Percentiles rank a stretch among this genome's conserved stretches.
These are phyloP conservation scores for Bacterosira constricta DNA, from an alignment of 108 stramenopile genomes.

Conservation along the genomic window DNA sequence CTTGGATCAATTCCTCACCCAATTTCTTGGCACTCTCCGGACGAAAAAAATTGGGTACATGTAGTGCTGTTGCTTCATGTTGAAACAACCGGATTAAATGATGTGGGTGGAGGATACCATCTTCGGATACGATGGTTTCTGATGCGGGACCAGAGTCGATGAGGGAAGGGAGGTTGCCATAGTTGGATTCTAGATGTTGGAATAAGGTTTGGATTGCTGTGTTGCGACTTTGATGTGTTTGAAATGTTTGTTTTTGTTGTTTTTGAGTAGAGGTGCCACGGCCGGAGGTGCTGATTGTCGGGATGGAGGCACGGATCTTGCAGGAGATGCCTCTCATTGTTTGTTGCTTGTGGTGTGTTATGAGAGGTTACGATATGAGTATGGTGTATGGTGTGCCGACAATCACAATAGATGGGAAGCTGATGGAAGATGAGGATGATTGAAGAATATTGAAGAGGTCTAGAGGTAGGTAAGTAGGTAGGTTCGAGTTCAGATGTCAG, in stretches of 20 bases:
- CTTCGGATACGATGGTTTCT: conserved; percentile 38
- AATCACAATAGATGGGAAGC: too few relatives aligned
- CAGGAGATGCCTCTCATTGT: too few relatives aligned
- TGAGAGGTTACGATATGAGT: too few relatives aligned
- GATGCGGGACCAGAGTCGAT: conserved; percentile 32
- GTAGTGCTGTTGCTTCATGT: conserved; percentile 72
- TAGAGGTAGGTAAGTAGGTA: too few relatives aligned
- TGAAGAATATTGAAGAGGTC: too few relatives aligned
- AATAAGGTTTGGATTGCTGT: conserved; percentile 38
- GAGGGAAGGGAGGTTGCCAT: conserved; percentile 39
- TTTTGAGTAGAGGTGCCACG: neutral
- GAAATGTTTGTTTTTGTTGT: neutral
- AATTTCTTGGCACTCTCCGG: conserved; percentile 46
- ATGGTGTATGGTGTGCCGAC: too few relatives aligned
- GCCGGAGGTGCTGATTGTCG: neutral
- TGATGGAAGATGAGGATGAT: too few relatives aligned
- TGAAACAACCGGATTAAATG: conserved; percentile 50
- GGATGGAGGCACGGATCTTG: neutral
- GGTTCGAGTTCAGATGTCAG: too few relatives aligned
- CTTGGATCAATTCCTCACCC: conserved; percentile 55
- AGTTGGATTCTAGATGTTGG: conserved; percentile 25
- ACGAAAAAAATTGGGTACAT: conserved; percentile 71
- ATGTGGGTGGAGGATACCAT: conserved; percentile 39
- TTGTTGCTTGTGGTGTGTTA: too few relatives aligned
- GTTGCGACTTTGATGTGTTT: conserved; percentile 12